Base-by-base conservation (phyloP, 306 rosid species). In the Fagus crenata region DNA sequence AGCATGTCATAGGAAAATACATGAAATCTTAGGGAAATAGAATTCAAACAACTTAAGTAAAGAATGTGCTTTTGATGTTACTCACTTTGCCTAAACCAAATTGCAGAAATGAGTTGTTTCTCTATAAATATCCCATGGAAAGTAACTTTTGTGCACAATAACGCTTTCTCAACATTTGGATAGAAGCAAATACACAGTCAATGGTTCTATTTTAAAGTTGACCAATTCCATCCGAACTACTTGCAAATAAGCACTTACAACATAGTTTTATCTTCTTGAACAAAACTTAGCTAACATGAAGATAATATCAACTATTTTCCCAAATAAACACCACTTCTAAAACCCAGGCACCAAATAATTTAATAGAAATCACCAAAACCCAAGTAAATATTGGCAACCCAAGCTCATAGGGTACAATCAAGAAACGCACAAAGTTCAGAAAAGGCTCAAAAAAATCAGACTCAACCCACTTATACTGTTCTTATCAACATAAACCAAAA, bases 281-380 rank as follows among this genome's bases (percentile, higher is more conserved):
- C 9, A n/a, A 55, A 55, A 55, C n/a, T 13, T 12, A 14, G 32
- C 60, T 31, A 4, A 1, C 4, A 51, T 51, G 17, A 51, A 51
- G 54, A 51, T 51, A 51, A 51, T 3, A 51, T 51, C n/a, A 3
- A 14, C 17, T 51, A 12, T n/a, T 51, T 3, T 51, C 60, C 78
- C 59, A 75, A 73, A 53, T 39, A 77, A 79, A 17, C 58, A 79
- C 75, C 85, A 58, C 46, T 5, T 5, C 32, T 2, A 55, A n/a
- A 5, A 22, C 28, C 28, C 17, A 55, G 33, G 32, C 61, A 55
- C 32, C 3, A 4, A n/a, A 55, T 55, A 55, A 7, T 6, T 55
- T 9, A 55, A 18, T 18, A 55, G 2, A 55, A 55, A 18, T 55
- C 11, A 55, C 61, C 68, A 3, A 61, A 61, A 61, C 68, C 5